Base-by-base conservation (phyloP, 768 basidiomycete genomes). In the Agrocybe chaxingu region DNA sequence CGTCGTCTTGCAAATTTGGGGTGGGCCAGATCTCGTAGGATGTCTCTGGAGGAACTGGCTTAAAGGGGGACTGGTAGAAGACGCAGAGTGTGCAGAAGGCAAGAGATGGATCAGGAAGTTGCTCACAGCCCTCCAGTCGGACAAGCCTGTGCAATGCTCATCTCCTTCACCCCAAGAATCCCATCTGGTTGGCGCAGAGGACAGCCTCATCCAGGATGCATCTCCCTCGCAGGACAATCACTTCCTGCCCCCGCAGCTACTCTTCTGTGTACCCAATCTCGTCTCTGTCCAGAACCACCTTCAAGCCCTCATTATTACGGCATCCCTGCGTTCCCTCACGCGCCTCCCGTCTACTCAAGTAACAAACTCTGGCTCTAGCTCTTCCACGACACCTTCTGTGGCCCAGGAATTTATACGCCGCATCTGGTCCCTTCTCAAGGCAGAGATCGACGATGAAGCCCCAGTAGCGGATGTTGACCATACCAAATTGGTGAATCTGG, bases 261-360 rank as follows among this genome's bases (percentile, higher is more conserved):
- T 88, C 57, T 81, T 89, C 61, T 72, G 73, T 1, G 59, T 71
- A 4, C 81, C 81, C 1, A 63, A 72, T 5, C 69, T 89, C 0
- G 61, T 85, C 38, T 77, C 75, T 59, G 57, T 81, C 9, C 87
- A 90, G 63, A 87, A 90, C 55, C 77, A 80, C 56, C 64, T 89
- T 4, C 87, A 90, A 60, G 87, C 86, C 3, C 71, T 88, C 8
- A 73, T 85, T 11, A 82, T 89, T 31, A 70, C 79, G 18, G 84
- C 85, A 3, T 72, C 81, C 6, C 67, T 90, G 35, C 76, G 79
- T 30, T 70, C 77, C 13, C 77, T 89, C 24, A 72, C 79, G 0
- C 79, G 73, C 9, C 66, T 77, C 6, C 72, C 74, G 2, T 55
- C 56, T 47, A 50, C 32, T 13, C 46, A 41, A 24, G 24, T 24